Percentiles rank a stretch among this genome's conserved stretches.
phyloP scores from a whole-genome alignment of 2,329 filamentous ascomycete genomes.

The Leptosphaerulina australis region DNA sequence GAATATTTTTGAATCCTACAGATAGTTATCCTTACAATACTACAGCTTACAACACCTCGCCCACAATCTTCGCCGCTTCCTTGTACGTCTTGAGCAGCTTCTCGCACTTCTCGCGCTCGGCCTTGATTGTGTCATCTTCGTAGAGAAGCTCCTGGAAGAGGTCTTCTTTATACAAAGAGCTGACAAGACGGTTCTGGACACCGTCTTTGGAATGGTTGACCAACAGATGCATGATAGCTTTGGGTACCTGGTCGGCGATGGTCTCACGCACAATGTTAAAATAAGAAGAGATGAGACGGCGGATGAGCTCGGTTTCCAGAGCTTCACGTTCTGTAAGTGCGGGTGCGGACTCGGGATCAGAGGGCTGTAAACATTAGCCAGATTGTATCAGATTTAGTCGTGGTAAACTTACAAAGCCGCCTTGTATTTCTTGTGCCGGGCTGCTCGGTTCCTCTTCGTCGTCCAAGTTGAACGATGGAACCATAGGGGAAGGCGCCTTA shows the following conservation, averaged over 20 bases:
- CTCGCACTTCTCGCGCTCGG: constrained; percentile 98
- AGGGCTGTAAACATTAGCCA: constrained; percentile 43
- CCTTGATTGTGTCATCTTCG: constrained; percentile 96
- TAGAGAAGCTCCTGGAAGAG: constrained; percentile 93
- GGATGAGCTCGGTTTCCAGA: constrained; percentile 96
- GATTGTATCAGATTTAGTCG: neutral
- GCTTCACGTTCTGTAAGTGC: constrained; percentile 94
- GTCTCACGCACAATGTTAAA: constrained; percentile 99
- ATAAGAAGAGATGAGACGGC: constrained; percentile 94
- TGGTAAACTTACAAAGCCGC: constrained; percentile 63
- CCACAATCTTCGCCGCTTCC: constrained; percentile 97
- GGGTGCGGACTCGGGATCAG: constrained; percentile 67
- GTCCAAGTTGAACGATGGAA: constrained; percentile 12
- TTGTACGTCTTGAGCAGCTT: constrained; percentile 93
- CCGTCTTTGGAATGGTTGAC: constrained; percentile 99
- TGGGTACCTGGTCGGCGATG: constrained; percentile 98
- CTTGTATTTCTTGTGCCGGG: constrained; percentile 50
- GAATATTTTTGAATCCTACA: constrained; percentile 35
- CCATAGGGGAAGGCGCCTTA: constrained; percentile 55
- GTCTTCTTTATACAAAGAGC: constrained; percentile 89
- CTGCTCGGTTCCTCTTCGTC: constrained; percentile 52
- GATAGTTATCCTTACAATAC: constrained; percentile 24
- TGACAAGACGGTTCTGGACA: constrained; percentile 95
- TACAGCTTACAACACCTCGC: constrained; percentile 69
- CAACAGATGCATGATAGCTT: constrained; percentile 97